Base-by-base conservation (phyloP, 495 filamentous ascomycete species). In the Tuber aestivum region DNA sequence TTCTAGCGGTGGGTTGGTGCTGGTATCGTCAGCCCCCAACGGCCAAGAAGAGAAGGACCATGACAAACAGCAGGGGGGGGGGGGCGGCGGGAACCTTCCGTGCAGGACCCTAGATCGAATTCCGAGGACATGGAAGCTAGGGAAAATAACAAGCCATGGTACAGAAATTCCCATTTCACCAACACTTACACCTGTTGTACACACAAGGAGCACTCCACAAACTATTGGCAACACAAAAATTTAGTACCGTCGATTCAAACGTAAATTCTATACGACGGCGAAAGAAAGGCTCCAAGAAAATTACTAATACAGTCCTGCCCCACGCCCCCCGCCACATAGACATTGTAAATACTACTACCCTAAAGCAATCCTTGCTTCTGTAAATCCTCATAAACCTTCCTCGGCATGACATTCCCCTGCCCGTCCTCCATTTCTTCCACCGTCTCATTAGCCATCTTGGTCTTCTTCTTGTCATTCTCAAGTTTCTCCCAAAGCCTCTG, bases 361-460 rank as follows among this genome's bases (percentile, higher is more conserved):
- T 85, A 92, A 68, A 92, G 85, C 76, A 93, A 83, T 72, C 91
- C 91, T 81, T 91, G 89, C 83, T 91, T 91, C 84, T 89, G 87
- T 83, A 93, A 84, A 84, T 99, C 96, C 73, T 93, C 88, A 82
- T 97, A 99, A 61, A 99, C 93, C 86, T 96, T 96, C 86, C 97
- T 92, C 0, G 96, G 95, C 95, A 99, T 98, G 41, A 98, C 96
- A 83, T 98, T 98, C 69, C 95, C 95, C 82, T 97, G 92, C 0
- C 89, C 92, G 85, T 99, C 95, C 87, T 99, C 95, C 96, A 98
- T 98, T 86, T 99, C 93, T 44, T 97, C 93, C 1, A 98, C 89
- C 70, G 92, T 92, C 41, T 95, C 94, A 32, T 89, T 90, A 71
- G 88, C 88, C 0, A 90, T 87, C 79, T 90, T 90, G 79, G 90